These are phyloP conservation scores for Zasmidium cellare DNA, from an alignment of 2,329 filamentous ascomycete genomes.

Conservation along the genomic window DNA sequence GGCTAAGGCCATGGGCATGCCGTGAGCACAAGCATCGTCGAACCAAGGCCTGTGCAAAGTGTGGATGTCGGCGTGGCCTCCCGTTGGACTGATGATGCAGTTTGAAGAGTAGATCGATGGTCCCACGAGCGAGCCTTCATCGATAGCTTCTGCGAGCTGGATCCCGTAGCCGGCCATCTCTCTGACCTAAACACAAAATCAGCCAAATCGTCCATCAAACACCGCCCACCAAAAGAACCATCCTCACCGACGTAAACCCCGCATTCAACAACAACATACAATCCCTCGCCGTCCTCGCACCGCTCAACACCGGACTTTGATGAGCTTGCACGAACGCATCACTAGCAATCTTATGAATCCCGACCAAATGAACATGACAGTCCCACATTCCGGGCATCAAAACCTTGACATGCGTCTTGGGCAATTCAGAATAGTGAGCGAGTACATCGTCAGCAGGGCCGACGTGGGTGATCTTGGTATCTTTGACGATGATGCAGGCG, in stretches of 20 bases:
- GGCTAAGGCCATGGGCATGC: slow-evolving; percentile 39
- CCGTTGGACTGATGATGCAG: slow-evolving; percentile 48
- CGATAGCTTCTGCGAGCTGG: slow-evolving; percentile 45
- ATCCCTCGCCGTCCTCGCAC: slow-evolving; percentile 45
- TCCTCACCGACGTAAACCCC: slow-evolving; percentile 51
- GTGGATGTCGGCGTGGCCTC: slow-evolving; percentile 51
- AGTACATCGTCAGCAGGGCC: slow-evolving; percentile 28
- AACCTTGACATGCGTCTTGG: slow-evolving; percentile 40
- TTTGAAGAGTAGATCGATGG: slow-evolving; percentile 53
- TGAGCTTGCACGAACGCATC: slow-evolving; percentile 26
- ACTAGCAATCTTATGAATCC: slow-evolving; percentile 29
- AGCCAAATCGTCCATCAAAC: background rate
- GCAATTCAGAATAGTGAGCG: slow-evolving; percentile 19
- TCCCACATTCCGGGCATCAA: slow-evolving; percentile 58
- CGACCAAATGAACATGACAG: slow-evolving; percentile 52
- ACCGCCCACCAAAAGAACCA: background rate
- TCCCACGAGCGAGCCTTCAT: slow-evolving; percentile 47
- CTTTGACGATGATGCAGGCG: slow-evolving; percentile 42
- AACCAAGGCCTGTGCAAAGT: slow-evolving; percentile 39
- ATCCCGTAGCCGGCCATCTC: slow-evolving; percentile 51
- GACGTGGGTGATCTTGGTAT: slow-evolving; percentile 43
- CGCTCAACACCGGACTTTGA: slow-evolving; percentile 36
- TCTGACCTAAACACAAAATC: slow-evolving; percentile 24
- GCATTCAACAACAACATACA: slow-evolving; percentile 45
- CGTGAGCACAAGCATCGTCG: slow-evolving; percentile 34